Evolutionary conservation across 2,329 filamentous ascomycete genomes (phyloP).

Genomic region (Aphanoascus verrucosus): DNA sequence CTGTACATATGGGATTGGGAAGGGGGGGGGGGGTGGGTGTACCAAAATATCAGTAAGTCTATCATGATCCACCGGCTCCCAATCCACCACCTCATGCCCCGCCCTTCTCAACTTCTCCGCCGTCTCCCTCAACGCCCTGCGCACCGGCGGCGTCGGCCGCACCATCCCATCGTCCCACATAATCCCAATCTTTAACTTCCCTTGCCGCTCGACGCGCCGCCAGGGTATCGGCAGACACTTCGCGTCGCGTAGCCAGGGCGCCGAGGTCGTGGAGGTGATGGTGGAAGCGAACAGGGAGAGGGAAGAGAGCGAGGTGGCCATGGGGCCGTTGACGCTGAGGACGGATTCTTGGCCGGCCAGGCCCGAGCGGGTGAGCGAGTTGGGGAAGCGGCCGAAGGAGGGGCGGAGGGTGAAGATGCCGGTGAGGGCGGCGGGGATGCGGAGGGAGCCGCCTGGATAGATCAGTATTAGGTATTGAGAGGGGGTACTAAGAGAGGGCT

Average conservation of each 20-base stretch:
- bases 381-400: constrained; percentile 44
- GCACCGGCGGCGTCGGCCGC: constrained; percentile 42
- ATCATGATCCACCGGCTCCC: constrained; percentile 40
- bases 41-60: constrained; percentile 33
- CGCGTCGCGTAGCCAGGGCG: constrained; percentile 31
- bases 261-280: constrained; percentile 25
- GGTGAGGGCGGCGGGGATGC: constrained; percentile 43
- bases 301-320: constrained; percentile 26
- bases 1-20: neutral
- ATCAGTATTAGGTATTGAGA: no score
- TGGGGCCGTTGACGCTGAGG: constrained; percentile 31
- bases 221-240: constrained; percentile 32
- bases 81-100: constrained; percentile 31
- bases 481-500: no score
- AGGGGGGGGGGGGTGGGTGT: constrained; percentile 20
- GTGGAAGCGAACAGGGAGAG: constrained; percentile 29
- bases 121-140: constrained; percentile 27
- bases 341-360: constrained; percentile 34
- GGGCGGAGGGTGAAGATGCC: constrained; percentile 44
- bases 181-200: constrained; percentile 39
- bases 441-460: constrained; percentile 30
- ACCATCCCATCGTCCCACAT: constrained; percentile 39
- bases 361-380: constrained; percentile 43
- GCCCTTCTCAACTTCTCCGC: constrained; percentile 26
- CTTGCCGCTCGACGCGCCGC: constrained; percentile 25